Conservation (phyloP, 139 green algal species). For the Chloropicon primus region DNA sequence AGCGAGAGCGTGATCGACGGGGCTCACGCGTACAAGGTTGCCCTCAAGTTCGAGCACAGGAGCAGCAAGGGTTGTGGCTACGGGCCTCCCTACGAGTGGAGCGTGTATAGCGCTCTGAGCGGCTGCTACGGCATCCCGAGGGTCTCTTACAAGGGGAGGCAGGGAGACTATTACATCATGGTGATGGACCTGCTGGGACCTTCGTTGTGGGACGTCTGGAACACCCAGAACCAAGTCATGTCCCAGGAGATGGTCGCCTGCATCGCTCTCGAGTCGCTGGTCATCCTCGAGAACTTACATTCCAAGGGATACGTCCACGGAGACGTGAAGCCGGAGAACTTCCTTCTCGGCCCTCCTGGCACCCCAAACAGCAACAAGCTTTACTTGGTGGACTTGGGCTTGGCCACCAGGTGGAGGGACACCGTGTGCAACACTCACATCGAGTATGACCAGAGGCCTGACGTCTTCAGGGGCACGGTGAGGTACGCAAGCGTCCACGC, state of each 20-base stretch:
- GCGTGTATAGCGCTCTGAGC: constrained; percentile 60
- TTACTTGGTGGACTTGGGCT: constrained; percentile 91
- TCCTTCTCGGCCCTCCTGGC: constrained; percentile 75
- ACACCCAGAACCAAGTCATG: constrained; percentile 83
- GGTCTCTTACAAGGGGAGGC: constrained; percentile 92
- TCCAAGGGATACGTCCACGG: constrained; percentile 89
- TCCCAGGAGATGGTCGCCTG: constrained; percentile 97
- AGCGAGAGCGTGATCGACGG: constrained; percentile 48
- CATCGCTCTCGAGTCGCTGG: constrained; percentile 91
- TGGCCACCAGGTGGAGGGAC: constrained; percentile 83
- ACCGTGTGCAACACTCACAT: constrained; percentile 76
- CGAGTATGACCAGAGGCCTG: constrained; percentile 97
- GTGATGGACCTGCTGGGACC: constrained; percentile 98
- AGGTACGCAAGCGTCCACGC: constrained; percentile 95
- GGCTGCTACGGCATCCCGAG: constrained; percentile 55
- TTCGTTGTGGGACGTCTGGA: constrained; percentile 96
- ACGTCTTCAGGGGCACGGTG: constrained; percentile 95
- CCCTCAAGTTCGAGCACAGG: constrained; percentile 94
- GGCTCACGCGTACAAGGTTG: constrained; percentile 31
- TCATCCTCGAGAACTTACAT: constrained; percentile 95
- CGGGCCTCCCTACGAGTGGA: constrained; percentile 95
- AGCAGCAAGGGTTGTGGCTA: constrained; percentile 97
- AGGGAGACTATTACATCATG: constrained; percentile 98
- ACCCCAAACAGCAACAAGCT: constrained; percentile 82
- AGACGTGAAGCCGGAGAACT: constrained; percentile 99